These are phyloP conservation scores for Paramecium caudatum DNA, from an alignment of 73 alveolate species.

Conservation along the genomic window DNA sequence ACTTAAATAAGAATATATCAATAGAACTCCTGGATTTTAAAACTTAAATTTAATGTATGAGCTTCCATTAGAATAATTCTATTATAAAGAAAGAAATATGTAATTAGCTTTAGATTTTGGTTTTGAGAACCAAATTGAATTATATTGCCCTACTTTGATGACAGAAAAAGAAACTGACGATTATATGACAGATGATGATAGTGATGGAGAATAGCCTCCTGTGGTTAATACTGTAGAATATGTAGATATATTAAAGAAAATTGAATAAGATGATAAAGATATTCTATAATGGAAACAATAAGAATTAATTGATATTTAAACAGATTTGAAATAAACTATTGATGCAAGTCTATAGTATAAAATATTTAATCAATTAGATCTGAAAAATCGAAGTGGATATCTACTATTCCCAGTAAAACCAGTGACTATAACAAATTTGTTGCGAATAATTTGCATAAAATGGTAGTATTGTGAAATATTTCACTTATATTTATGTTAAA, in stretches of 20 bases:
- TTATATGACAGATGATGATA: conserved; percentile 74
- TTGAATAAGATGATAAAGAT: conserved; percentile 69
- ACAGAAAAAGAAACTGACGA: conserved; percentile 71
- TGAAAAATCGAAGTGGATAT: conserved; percentile 67
- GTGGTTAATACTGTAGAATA: conserved; percentile 43
- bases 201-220: conserved; percentile 78
- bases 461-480: conserved; percentile 71
- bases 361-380: not conserved
- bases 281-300: conserved; percentile 3
- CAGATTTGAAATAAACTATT: conserved; percentile 30
- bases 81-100: conserved; percentile 65
- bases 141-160: conserved; percentile 61
- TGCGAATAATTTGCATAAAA: conserved; percentile 45
- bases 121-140: conserved; percentile 58
- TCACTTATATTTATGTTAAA: too few species aligned
- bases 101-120: conserved; percentile 67
- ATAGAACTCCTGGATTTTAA: conserved; percentile 41
- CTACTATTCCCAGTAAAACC: conserved; percentile 75
- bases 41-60: conserved; percentile 64
- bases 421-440: conserved; percentile 70
- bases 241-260: conserved; percentile 56
- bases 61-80: conserved; percentile 54
- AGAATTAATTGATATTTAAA: conserved; percentile 42
- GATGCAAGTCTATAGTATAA: conserved; percentile 69
- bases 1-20: conserved; percentile 19